Evolutionary conservation across 768 basidiomycete genomes (phyloP).

Genomic region (Leccinum variicolor): DNA sequence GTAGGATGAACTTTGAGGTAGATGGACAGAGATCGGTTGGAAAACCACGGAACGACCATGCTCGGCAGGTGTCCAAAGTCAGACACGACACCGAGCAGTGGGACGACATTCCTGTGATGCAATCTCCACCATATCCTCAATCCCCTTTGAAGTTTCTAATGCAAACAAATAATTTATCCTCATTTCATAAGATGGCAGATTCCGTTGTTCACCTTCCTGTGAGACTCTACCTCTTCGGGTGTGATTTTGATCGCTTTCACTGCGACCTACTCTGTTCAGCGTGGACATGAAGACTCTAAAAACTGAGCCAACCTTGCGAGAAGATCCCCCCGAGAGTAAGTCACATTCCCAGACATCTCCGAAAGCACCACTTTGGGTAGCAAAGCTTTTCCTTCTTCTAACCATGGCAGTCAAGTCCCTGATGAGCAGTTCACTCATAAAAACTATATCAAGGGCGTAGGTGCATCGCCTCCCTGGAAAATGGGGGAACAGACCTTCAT

Average conservation of each 20-base stretch:
- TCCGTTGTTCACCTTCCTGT: conserved; percentile 1
- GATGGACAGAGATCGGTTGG: conserved; percentile 22
- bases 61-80: conserved; percentile 31
- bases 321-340: conserved; percentile 7
- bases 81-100: conserved; percentile 26
- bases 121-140: conserved; percentile 16
- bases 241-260: conserved; percentile 17
- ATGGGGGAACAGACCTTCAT: conserved; percentile 6
- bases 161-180: neutral
- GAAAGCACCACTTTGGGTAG: conserved; percentile 13
- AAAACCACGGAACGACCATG: conserved; percentile 33
- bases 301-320: conserved; percentile 5
- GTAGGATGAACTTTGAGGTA: conserved; percentile 13
- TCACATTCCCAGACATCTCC: conserved; percentile 26
- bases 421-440: conserved; percentile 5
- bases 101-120: conserved; percentile 27
- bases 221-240: neutral
- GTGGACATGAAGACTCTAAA: neutral
- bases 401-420: neutral
- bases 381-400: conserved; percentile 2
- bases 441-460: conserved; percentile 1
- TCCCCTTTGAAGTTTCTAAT: conserved; percentile 30
- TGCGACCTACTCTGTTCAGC: conserved; percentile 13
- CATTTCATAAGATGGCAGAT: neutral
- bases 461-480: neutral